Conservation (phyloP, 306 rosid species). For the Sphenostylis stenocarpa region DNA sequence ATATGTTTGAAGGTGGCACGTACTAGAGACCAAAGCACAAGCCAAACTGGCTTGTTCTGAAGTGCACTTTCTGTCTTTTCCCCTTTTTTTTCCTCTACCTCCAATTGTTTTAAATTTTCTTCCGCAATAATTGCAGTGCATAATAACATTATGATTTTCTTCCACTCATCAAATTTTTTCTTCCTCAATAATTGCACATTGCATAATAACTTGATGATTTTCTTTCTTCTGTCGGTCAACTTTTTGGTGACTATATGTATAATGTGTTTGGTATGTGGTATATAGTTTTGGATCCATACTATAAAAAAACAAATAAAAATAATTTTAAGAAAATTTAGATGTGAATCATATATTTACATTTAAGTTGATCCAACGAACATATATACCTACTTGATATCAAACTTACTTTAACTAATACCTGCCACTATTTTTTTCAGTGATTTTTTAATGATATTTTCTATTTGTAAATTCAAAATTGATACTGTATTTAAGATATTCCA, state of each 20-base stretch:
- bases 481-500: too few species aligned
- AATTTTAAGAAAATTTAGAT: too few species aligned
- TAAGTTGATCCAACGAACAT: too few species aligned
- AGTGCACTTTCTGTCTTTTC: slow-evolving; percentile 86
- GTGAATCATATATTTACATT: too few species aligned
- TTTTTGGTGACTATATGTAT: not conserved
- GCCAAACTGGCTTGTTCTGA: slow-evolving; percentile 69
- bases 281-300: too few species aligned
- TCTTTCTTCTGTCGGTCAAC: not conserved
- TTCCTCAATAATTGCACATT: not conserved
- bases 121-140: slow-evolving; percentile 34
- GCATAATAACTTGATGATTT: not conserved
- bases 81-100: slow-evolving; percentile 47
- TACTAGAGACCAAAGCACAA: slow-evolving; percentile 61
- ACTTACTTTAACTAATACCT: too few species aligned
- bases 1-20: slow-evolving; percentile 54
- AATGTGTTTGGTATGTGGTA: too few species aligned
- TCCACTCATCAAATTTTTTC: not conserved
- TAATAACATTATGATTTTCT: slow-evolving; percentile 29
- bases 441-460: too few species aligned
- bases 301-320: too few species aligned
- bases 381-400: too few species aligned
- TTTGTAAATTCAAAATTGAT: too few species aligned
- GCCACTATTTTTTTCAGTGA: too few species aligned
- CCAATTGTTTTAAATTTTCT: not conserved